A percentile compares a stretch with the other conserved stretches of the same genome.
These are phyloP conservation scores for Diaporthe sp. DNA, from an alignment of 2,329 filamentous ascomycete genomes.

Conservation along the genomic window DNA sequence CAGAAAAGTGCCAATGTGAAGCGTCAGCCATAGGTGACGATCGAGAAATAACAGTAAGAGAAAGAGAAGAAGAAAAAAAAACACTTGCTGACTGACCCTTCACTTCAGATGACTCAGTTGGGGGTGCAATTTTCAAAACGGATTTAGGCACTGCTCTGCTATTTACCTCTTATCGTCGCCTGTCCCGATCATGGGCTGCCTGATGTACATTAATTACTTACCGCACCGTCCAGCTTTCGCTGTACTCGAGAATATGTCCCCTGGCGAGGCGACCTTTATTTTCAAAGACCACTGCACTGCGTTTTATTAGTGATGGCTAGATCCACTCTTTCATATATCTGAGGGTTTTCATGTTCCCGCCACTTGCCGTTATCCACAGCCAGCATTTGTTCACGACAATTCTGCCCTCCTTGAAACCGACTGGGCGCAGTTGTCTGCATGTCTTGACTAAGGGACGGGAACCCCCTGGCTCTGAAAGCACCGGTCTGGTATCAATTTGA, in stretches of 20 bases:
- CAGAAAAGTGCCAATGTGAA: no score
- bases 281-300: neutral
- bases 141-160: neutral
- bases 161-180: no score
- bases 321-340: neutral
- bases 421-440: conserved; percentile 16
- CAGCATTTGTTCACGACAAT: neutral
- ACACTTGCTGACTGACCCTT: no score
- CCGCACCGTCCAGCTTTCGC: neutral
- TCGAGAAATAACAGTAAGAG: no score
- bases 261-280: neutral
- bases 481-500: neutral
- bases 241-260: neutral
- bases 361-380: neutral
- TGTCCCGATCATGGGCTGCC: neutral
- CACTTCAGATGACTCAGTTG: neutral
- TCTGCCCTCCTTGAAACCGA: conserved; percentile 16
- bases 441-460: conserved; percentile 12
- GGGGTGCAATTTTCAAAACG: neutral
- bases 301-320: neutral
- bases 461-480: neutral
- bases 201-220: no score
- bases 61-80: no score
- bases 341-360: conserved; percentile 3
- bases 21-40: no score